Evolutionary conservation across 345 rosid species (phyloP), one percentile per base, ranked within the genome.

Genomic region (Laguncularia racemosa): DNA sequence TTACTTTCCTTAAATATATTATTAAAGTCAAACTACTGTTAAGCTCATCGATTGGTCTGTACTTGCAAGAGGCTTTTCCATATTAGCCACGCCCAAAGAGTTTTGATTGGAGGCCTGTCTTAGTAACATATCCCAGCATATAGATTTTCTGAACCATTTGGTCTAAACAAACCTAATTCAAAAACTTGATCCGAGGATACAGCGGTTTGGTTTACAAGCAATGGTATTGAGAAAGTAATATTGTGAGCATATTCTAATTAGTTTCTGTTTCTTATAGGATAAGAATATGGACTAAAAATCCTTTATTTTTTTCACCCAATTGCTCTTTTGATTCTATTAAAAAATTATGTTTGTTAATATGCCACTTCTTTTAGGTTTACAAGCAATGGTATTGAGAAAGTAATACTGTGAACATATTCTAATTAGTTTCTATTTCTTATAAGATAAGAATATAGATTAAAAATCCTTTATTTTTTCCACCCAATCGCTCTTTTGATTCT

Each of bases 81-180:
- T 59, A 61, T 73, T 74, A 17, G 77, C 79, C 4, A 74, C n/a
- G n/a, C 79, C 79, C 77, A 78, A 0, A 74, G 70, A 43, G 68
- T 51, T 4, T 71, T 63, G 26, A 20, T 14, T 19, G 23, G 66
- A 4, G 13, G 1, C 7, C 14, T 3, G 18, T 33, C 40, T 20
- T 17, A 18, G 48, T 46, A 62, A 59, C 65, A 62, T 26, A 53
- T 7, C 15, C 65, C 65, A 0, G 53, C 20, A 46, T 52, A 53
- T 2, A 6, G 58, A 16, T 26, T 54, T n/a, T 21, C 14, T 46
- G 54, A 62, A 12, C 21, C 20, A 17, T 23, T 33, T 0, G 52
- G 65, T 14, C 14, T 16, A 12, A 62, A 62, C 58, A 62, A 62
- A 20, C 65, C 65, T 2, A 62, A 58, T 40, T 62, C 65, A 14